Evolutionary conservation across 2,329 filamentous ascomycete genomes (phyloP).

Genomic region (Thielaviopsis cerberus): DNA sequence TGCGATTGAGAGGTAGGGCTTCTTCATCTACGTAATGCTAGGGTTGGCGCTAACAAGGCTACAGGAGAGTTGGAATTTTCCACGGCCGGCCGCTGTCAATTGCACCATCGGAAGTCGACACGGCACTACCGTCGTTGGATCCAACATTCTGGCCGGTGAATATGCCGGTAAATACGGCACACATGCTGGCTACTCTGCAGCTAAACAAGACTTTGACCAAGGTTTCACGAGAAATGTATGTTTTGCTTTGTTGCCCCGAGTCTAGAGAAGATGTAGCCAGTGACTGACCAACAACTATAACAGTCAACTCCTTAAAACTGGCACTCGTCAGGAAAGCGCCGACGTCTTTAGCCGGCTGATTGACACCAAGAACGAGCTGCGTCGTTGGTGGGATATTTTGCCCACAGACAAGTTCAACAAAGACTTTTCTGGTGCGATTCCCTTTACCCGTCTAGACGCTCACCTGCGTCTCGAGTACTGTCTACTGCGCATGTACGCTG

Average conservation of each 20-base stretch:
- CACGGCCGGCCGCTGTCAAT: slow-evolving; percentile 38
- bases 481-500: slow-evolving; percentile 33
- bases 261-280: too few species aligned
- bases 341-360: slow-evolving; percentile 19
- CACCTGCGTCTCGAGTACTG: slow-evolving; percentile 35
- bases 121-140: slow-evolving; percentile 29
- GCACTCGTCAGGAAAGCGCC: slow-evolving; percentile 18
- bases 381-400: slow-evolving; percentile 22
- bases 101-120: slow-evolving; percentile 32
- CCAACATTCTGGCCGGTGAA: slow-evolving; percentile 24
- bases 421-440: slow-evolving; percentile 16
- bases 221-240: slow-evolving; percentile 24
- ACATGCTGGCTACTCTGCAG: slow-evolving; percentile 27
- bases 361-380: slow-evolving; percentile 21
- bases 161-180: slow-evolving; percentile 25
- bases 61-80: slow-evolving; percentile 34
- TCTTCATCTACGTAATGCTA: too few species aligned
- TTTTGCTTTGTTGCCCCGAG: background rate
- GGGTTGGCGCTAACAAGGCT: slow-evolving; percentile 4
- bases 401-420: slow-evolving; percentile 19
- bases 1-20: slow-evolving; percentile 32
- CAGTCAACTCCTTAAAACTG: slow-evolving; percentile 20
- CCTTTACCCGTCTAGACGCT: slow-evolving; percentile 27
- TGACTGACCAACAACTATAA: slow-evolving; percentile 8
- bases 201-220: slow-evolving; percentile 20